Evolutionary conservation across 2,329 filamentous ascomycete species (phyloP), one percentile per base, ranked within the genome.

Genomic region (Escovopsis sp.): DNA sequence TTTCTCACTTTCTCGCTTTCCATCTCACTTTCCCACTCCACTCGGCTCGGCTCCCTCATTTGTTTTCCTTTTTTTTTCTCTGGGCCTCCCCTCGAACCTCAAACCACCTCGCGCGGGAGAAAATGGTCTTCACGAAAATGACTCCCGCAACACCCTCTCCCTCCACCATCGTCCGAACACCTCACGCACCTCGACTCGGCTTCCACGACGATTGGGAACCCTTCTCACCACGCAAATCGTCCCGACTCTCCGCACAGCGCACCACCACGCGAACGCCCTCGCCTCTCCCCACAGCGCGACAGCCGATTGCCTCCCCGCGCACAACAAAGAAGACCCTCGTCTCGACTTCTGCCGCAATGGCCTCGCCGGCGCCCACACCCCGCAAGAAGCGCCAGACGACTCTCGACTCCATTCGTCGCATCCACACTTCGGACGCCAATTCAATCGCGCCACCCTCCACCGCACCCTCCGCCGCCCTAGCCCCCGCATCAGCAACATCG

Each of bases 191-290:
- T 33, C 70, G 69, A 39, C 69, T 75, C 49, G 80, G 79, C 27
- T 74, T 66, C 48, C 63, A 67, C 44, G 80, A 87, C 56, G 59
- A 65, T 42, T 86, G 77, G 65, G 70, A 82, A 49, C 80, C 80
- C 31, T 86, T 76, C 51, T 74, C 76, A 40, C 76, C 78, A 36
- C 71, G 79, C 53, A 79, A 80, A 48, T 80, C 76, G 4, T 68
- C 70, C 40, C 70, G 79, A 44, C 66, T 82, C 45, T 72, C 71
- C 38, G 64, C 65, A 29, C 68, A 75, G 47, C 63, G 65, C 44
- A 48, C 57, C 31, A 48, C 57, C 40, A 57, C 63, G 48, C 66
- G 65, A 54, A 77, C 72, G 2, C 71, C 73, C 16, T 74, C 70
- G 4, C 70, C 73, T 12, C 43, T 49, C 43, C 43, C 57, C 43